Base-by-base conservation (phyloP, 768 basidiomycete species). In the Termitomyces sp. region DNA sequence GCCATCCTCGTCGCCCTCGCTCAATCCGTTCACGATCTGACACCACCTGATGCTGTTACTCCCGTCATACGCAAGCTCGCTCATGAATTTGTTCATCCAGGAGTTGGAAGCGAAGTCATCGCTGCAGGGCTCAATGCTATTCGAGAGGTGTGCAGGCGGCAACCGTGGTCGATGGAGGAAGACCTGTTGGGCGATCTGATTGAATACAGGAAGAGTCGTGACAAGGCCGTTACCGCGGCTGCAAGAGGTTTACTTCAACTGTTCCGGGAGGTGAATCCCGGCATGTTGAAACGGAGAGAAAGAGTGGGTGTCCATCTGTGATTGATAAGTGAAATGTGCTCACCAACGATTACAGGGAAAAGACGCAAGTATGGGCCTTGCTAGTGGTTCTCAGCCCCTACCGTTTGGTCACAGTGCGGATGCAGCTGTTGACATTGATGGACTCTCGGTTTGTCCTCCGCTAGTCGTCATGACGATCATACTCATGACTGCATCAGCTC, bases 161-260 rank as follows among this genome's bases (percentile, higher is more conserved):
- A 99, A 68, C 93, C 96, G 4, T 95, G 94, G 92, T 86, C 90
- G 54, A 98, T 99, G 89, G 93, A 96, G 63, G 92, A 93, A 63
- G 96, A 98, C 65, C 71, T 98, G 26, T 76, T 99, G 5, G 86
- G 89, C 3, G 97, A 99, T 72, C 71, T 99, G 61, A 83, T 98
- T 52, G 95, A 94, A 72, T 99, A 99, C 70, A 80, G 87, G 68
- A 98, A 97, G 76, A 95, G 93, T 65, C 84, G 87, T 64, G 97
- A 98, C 72, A 98, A 98, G 75, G 82, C 88, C 1, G 94, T 97
- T 43, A 87, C 88, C 7, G 84, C 91, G n/a, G 94, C 91, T 46
- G 87, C 92, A 3, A 79, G 97, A 27, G 91, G 94, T 14, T 68
- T 99, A 47, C 72, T 98, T 52, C 91, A 90, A 68, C 75, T 98